These are phyloP conservation scores for Pichia sp. DNA, from an alignment of 1,139 yeast species.

Conservation along the genomic window DNA sequence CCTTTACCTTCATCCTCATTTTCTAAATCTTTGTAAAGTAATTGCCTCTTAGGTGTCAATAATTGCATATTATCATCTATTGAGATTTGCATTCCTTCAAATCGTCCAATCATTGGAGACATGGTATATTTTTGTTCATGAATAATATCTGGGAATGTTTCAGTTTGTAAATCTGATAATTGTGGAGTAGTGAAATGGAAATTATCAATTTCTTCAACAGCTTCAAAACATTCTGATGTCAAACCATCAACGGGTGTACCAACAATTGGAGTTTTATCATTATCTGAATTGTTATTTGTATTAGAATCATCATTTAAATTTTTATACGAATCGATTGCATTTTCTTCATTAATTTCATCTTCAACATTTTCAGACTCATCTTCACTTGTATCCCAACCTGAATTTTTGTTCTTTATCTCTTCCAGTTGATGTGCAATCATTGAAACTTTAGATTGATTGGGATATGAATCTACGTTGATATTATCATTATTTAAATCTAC, in stretches of 20 bases:
- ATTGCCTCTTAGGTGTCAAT: conserved; percentile 13
- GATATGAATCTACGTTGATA: neutral
- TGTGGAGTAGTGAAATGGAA: conserved; percentile 12
- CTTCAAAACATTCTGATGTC: neutral
- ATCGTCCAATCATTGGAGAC: conserved; percentile 18
- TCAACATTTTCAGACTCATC: conserved; percentile 5
- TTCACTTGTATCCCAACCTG: conserved; percentile 16
- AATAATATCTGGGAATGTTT: neutral
- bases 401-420: conserved; percentile 1
- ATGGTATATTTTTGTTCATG: neutral
- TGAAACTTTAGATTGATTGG: neutral
- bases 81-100: conserved; percentile 14
- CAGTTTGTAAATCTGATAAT: neutral
- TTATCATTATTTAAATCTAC: neutral
- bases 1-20: too few relatives aligned
- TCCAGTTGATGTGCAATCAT: conserved; percentile 4
- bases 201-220: conserved; percentile 8
- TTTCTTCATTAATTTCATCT: conserved; percentile 7
- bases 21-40: conserved; percentile 4
- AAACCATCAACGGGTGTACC: neutral
- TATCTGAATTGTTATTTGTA: neutral
- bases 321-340: neutral
- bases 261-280: neutral
- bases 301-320: neutral
- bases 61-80: conserved; percentile 12